Base-by-base conservation (phyloP, 768 basidiomycete species). In the Naganishia randhawae region DNA sequence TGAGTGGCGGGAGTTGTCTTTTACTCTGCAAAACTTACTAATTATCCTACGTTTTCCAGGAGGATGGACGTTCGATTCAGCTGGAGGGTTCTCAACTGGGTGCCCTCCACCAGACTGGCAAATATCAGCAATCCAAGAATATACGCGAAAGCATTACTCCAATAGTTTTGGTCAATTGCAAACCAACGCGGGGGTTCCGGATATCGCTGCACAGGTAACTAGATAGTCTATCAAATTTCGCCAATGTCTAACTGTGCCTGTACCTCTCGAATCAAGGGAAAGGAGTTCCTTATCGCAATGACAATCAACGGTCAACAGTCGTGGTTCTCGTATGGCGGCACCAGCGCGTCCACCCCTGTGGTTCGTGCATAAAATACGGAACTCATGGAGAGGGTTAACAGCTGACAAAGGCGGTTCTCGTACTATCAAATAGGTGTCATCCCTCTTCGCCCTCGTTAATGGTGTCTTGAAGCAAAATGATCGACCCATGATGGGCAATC, bases 201-300 rank as follows among this genome's bases (percentile, higher is more conserved):
- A 61, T 29, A 3, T 61, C 10, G 19, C 57, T 1, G 57, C 57
- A 25, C 57, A 61, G 39, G 57, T 61, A 17, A 22, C 32, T 32
- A 37, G n/a, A 42, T 39, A 3, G 16, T 17, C 19, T 29, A 2
- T 35, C n/a, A 5, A 1, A 13, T 48, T 22, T 48, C 45, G 3
- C 7, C 16, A 48, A 48, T 22, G 6, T n/a, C 19, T 3, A n/a
- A 7, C 25, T 22, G 11, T 48, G 19, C 45, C 25, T 22, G 14
- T 16, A 7, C 13, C 7, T 22, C 45, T 22, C n/a, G 11, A 48
- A 48, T n/a, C 3, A 42, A 61, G 57, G 57, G 57, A 39, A 61
- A 61, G n/a, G 57, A 61, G 29, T 61, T 61, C 16, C 22, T 41
- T 6, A 61, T 61, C 35, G 57, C 57, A 10, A 61, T 61, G 22